phyloP scores from a whole-genome alignment of 805 yeast species.

The Candida mattraensis region DNA sequence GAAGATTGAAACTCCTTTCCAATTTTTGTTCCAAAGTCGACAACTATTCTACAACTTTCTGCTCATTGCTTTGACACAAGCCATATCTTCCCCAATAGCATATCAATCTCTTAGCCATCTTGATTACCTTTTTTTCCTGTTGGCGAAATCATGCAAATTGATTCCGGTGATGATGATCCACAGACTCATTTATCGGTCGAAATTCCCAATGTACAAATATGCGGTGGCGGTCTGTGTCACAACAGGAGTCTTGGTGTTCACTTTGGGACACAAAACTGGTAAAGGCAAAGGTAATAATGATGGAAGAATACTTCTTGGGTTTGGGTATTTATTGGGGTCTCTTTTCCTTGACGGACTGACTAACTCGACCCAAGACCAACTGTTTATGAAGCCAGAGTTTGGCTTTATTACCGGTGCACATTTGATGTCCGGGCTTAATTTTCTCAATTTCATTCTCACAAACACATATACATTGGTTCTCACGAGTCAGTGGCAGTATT shows the following conservation, averaged over 20 bases:
- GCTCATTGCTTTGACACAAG: conserved; percentile 68
- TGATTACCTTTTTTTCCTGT: conserved; percentile 77
- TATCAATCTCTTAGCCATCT: conserved; percentile 77
- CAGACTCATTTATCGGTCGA: conserved; percentile 61
- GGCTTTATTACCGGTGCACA: conserved; percentile 73
- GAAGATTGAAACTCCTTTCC: conserved; percentile 32
- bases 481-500: conserved; percentile 50
- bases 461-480: conserved; percentile 44
- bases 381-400: conserved; percentile 52
- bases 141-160: conserved; percentile 91
- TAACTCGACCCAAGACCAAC: conserved; percentile 88
- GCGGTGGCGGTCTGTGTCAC: conserved; percentile 79
- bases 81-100: conserved; percentile 81
- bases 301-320: conserved; percentile 53
- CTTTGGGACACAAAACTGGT: conserved; percentile 36
- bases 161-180: conserved; percentile 94
- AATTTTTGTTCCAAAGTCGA: conserved; percentile 36
- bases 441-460: conserved; percentile 47
- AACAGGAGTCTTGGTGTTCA: conserved; percentile 77
- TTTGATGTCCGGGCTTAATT: conserved; percentile 71
- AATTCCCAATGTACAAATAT: conserved; percentile 75
- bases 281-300: conserved; percentile 35
- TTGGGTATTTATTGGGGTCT: conserved; percentile 55
- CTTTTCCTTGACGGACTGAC: conserved; percentile 88
- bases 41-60: conserved; percentile 37